Percentiles rank a stretch among this genome's conserved stretches.
phyloP scores from a whole-genome alignment of 169 alveolate genomes.

The Plasmodium berghei region DNA sequence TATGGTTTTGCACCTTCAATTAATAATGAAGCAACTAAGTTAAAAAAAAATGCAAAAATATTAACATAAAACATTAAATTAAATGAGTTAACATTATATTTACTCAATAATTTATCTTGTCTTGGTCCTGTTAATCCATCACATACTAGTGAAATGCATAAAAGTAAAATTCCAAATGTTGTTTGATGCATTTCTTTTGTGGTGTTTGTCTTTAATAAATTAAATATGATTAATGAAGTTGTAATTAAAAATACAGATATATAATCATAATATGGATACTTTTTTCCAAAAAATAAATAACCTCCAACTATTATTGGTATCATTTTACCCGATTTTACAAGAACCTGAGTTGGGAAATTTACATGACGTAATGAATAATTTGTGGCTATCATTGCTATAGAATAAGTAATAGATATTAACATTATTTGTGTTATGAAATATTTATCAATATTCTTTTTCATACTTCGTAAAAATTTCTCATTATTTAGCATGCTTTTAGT shows the following conservation, averaged over 20 bases:
- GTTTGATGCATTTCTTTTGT: conserved; percentile 81
- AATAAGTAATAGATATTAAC: conserved; percentile 86
- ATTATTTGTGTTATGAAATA: conserved; percentile 70
- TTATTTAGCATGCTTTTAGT: conserved; percentile 41
- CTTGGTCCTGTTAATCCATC: conserved; percentile 94
- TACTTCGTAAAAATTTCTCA: conserved; percentile 13
- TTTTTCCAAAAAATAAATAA: conserved; percentile 86
- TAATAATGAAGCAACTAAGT: conserved; percentile 79
- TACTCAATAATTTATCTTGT: conserved; percentile 89
- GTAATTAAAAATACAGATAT: conserved; percentile 89
- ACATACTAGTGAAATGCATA: conserved; percentile 88
- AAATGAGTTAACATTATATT: conserved; percentile 86
- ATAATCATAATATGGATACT: conserved; percentile 92
- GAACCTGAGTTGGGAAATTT: conserved; percentile 92
- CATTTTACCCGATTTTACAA: conserved; percentile 92
- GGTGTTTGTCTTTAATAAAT: conserved; percentile 81
- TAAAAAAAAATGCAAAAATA: conserved; percentile 83
- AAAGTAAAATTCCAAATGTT: conserved; percentile 86
- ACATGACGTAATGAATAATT: conserved; percentile 89
- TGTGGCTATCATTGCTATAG: conserved; percentile 88
- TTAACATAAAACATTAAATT: conserved; percentile 89
- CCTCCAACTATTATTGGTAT: conserved; percentile 94
- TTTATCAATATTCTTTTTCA: conserved; percentile 58
- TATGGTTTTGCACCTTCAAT: conserved; percentile 89
- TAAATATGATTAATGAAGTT: conserved; percentile 87